phyloP scores from a whole-genome alignment of 2,329 filamentous ascomycete species.

The Sporothrix curviconia region DNA sequence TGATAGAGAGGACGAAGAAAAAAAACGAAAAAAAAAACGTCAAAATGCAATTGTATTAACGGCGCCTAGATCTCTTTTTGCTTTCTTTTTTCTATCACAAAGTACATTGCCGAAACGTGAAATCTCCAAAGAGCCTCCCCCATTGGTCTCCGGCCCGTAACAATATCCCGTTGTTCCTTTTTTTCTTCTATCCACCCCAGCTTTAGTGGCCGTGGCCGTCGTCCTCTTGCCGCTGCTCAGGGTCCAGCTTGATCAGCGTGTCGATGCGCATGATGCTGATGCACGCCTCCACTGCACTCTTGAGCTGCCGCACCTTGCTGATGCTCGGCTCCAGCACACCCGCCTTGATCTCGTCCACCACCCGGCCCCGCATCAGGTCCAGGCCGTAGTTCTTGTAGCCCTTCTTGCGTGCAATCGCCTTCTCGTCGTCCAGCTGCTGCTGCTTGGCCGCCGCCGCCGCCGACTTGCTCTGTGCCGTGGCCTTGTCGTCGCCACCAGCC shows the following conservation, averaged over 20 bases:
- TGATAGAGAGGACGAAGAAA: background rate
- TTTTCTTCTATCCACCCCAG: background rate
- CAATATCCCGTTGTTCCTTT: too few species aligned
- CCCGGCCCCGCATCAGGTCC: slow-evolving; percentile 80
- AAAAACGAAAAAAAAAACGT: background rate
- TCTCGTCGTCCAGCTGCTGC: slow-evolving; percentile 62
- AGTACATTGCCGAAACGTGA: background rate
- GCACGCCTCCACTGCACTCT: slow-evolving; percentile 96
- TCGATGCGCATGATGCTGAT: slow-evolving; percentile 99
- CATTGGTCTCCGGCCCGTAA: too few species aligned
- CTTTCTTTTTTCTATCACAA: slow-evolving; percentile 7
- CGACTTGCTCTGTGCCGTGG: slow-evolving; percentile 1
- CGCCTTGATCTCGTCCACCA: slow-evolving; percentile 88
- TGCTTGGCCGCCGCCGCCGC: slow-evolving; percentile 31
- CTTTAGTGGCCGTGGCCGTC: slow-evolving; percentile 77
- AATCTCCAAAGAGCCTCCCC: background rate
- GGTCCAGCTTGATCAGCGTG: slow-evolving; percentile 96
- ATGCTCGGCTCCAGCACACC: slow-evolving; percentile 95
- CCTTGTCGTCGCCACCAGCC: background rate
- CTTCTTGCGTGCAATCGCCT: slow-evolving; percentile 86
- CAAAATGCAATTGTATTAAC: slow-evolving; percentile 4
- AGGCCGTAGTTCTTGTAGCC: slow-evolving; percentile 98
- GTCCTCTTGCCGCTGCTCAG: slow-evolving; percentile 70
- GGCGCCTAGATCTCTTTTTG: slow-evolving; percentile 3
- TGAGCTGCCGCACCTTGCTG: slow-evolving; percentile 96